Evolutionary conservation across 257 asterid species (phyloP), one percentile per base, ranked within the genome.

Genomic region (Marsdenia floribunda): DNA sequence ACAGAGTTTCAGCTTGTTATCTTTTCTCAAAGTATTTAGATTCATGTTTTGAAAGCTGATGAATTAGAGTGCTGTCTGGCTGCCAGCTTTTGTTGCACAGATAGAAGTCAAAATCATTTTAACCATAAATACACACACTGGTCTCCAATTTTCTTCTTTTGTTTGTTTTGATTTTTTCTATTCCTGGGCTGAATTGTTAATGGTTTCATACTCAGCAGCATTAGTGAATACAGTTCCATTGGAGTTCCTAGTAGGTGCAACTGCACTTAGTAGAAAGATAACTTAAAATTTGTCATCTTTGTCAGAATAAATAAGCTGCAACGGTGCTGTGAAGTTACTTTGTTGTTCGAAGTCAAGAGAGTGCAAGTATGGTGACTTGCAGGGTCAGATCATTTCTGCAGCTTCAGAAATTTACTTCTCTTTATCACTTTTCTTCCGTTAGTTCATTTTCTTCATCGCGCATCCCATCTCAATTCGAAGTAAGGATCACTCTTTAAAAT

Each of bases 361-460:
- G 46, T 38, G 52, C 52, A 19, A 66, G 33, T 19, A 66, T 66
- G 71, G 71, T 52, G 29, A 64, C 24, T 64, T 2, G 49, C 47
- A 35, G 69, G 15, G 14, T 37, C 47, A 66, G 18, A 66, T 66
- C 52, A 66, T 40, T 38, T 38, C 12, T 66, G 71, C 71, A 19
- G 71, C 33, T 38, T 66, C 71, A 18, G 50, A 66, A 66, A 66
- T 38, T 66, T 2, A 3, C 52, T 38, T 66, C 71, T 19, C 49
- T 37, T 37, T 18, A 66, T 66, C 26, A 19, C 71, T 66, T 38
- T 37, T 66, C 29, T 19, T 66, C 52, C 19, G 21, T 66, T 38
- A 26, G 52, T 38, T 40, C 52, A 66, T 66, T 66, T 66, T 66
- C 71, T 66, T 66, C 71, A 9, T 66, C 52, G 16, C 16, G 4